These are phyloP conservation scores for Termitomyces sp. DNA, from an alignment of 768 basidiomycete species.

Conservation along the genomic window DNA sequence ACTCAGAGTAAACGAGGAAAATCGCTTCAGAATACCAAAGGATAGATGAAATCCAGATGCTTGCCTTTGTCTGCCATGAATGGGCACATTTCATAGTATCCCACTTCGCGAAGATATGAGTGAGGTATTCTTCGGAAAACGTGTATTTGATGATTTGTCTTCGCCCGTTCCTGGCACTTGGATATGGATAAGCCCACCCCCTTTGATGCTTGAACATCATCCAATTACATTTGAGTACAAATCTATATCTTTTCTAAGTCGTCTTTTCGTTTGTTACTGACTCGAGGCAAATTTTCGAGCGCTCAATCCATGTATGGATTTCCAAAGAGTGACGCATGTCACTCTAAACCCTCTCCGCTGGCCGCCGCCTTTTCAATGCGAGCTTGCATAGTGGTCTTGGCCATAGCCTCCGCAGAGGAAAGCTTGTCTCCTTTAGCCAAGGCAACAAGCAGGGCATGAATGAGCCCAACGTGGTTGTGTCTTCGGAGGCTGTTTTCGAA, in stretches of 20 bases:
- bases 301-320: neutral
- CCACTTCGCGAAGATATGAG: neutral
- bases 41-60: neutral
- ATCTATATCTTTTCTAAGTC: neutral
- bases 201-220: neutral
- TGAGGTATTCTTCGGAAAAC: too few relatives aligned
- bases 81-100: neutral
- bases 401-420: constrained; percentile 41
- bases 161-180: neutral
- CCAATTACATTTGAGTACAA: neutral
- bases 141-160: neutral
- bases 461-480: constrained; percentile 84
- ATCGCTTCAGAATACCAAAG: neutral
- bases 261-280: neutral
- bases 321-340: neutral
- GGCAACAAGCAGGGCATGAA: constrained; percentile 66
- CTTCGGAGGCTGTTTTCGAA: constrained; percentile 84
- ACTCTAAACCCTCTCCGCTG: constrained; percentile 40
- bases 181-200: too few relatives aligned
- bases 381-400: constrained; percentile 40
- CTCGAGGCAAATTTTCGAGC: neutral
- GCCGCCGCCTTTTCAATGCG: constrained; percentile 39
- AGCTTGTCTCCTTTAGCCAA: constrained; percentile 70
- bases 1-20: neutral
- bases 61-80: neutral